These are phyloP conservation scores for Microcyclosporella mali DNA, from an alignment of 2,329 filamentous ascomycete genomes.

Conservation along the genomic window DNA sequence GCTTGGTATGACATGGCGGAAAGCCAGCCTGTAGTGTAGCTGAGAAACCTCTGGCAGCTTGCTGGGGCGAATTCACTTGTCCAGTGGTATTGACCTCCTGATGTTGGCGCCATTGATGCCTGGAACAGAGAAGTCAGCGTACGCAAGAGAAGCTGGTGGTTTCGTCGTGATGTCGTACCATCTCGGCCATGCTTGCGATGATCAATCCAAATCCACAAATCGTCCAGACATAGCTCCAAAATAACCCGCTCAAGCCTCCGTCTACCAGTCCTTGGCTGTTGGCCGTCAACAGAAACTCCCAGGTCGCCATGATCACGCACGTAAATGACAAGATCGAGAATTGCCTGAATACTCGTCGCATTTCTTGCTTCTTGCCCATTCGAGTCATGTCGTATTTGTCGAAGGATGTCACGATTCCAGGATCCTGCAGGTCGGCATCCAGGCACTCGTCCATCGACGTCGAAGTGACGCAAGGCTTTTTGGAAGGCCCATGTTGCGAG, in stretches of 20 bases:
- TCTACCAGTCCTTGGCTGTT: constrained; percentile 20
- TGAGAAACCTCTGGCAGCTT: constrained; percentile 23
- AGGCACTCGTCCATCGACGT: constrained; percentile 4
- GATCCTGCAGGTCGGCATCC: constrained; percentile 10
- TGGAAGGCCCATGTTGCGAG: neutral
- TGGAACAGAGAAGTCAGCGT: no score
- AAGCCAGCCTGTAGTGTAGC: constrained; percentile 20
- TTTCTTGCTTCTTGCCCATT: constrained; percentile 45
- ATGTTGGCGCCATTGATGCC: constrained; percentile 28
- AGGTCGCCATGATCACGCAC: constrained; percentile 47
- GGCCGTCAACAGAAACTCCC: constrained; percentile 44
- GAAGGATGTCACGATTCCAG: constrained; percentile 12
- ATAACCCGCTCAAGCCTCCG: constrained; percentile 15
- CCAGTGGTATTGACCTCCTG: constrained; percentile 19
- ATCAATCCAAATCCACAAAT: constrained; percentile 15
- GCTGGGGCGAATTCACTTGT: constrained; percentile 10
- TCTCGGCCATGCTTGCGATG: constrained; percentile 25
- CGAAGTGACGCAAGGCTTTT: constrained; percentile 1
- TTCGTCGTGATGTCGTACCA: constrained; percentile 3
- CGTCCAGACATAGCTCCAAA: constrained; percentile 19
- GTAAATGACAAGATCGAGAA: constrained; percentile 47
- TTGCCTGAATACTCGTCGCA: constrained; percentile 46
- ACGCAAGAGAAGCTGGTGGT: no score
- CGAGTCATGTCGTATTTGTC: constrained; percentile 42
- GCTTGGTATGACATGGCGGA: constrained; percentile 17